Evolutionary conservation across 2,329 filamentous ascomycete genomes (phyloP), one percentile per base, ranked within the genome.

Genomic region (Alternaria metachromatica): DNA sequence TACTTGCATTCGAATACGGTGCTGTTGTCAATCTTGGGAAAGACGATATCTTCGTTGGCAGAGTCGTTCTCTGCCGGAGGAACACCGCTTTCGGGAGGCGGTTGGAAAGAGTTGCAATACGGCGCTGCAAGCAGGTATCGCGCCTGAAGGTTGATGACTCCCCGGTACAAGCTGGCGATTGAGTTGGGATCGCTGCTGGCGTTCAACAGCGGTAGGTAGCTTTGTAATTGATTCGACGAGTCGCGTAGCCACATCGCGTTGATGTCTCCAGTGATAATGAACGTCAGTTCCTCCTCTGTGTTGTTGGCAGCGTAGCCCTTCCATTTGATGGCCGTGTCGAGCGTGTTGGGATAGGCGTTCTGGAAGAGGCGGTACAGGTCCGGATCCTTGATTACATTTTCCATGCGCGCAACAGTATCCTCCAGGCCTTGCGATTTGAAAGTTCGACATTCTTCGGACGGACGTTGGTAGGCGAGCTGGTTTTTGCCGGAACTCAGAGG

Each of bases 311-410:
- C 84, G 55, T 83, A 81, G 2, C 91, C 91, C 58, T 86, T 88
- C 90, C 90, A 93, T 64, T 85, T 85, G 45, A 93, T 86, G 0
- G 90, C 90, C 0, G 90, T 93, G 73, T 93, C 91, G 11, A 94
- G 83, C 0, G 90, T 92, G 77, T 92, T 94, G 0, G 91, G 91
- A 74, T 88, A 93, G 2, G 88, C 84, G 75, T 94, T 94, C 69
- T 88, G 81, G 73, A 94, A 94, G 11, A 94, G 82, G 4, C 89
- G 85, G 75, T 86, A 89, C 20, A 94, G 84, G 75, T 94, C 92
- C 0, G 82, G 82, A 66, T 85, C 83, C 21, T 74, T 72, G 63
- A 85, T 84, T 23, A 81, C 74, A 8, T 68, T 65, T 53, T 79
- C 63, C 68, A 82, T 73, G 13, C 75, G 74, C 21, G 63, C 65